Conservation (phyloP, 1,284 basidiomycete genomes). For the Microbotryum lychnidis-dioicae region DNA sequence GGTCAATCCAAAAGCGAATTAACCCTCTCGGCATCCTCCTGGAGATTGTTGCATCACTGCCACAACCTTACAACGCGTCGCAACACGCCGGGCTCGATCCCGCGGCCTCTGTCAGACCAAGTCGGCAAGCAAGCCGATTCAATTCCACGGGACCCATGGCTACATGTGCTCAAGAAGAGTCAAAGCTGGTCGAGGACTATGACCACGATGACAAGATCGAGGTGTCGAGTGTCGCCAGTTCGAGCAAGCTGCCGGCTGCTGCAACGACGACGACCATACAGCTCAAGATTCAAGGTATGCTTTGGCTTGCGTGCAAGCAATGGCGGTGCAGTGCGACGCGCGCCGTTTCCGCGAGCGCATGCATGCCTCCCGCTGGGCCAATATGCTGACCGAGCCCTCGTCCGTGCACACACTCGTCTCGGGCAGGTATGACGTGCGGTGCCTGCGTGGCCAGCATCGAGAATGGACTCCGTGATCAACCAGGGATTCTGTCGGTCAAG, state of each 20-base stretch:
- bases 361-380: not conserved
- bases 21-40: too few relatives aligned
- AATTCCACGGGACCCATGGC: too few relatives aligned
- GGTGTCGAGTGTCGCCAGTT: not conserved
- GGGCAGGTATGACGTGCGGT: slow-evolving; percentile 39
- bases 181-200: too few relatives aligned
- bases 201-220: slow-evolving; percentile 4
- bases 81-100: too few relatives aligned
- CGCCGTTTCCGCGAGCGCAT: not conserved
- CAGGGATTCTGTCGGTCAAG: slow-evolving; percentile 77
- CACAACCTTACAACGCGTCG: too few relatives aligned
- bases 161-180: too few relatives aligned
- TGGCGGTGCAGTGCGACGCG: not conserved
- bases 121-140: too few relatives aligned
- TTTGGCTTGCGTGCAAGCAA: not conserved
- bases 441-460: slow-evolving; percentile 68
- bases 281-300: slow-evolving; percentile 25
- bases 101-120: too few relatives aligned
- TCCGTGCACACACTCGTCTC: not conserved
- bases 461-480: slow-evolving; percentile 69
- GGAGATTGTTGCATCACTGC: too few relatives aligned
- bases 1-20: too few relatives aligned
- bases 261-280: not conserved
- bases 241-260: not conserved
- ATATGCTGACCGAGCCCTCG: not conserved